Percentiles rank a stretch among this genome's conserved stretches.
phyloP scores from a whole-genome alignment of 345 rosid genomes.

The Hibiscus trionum region DNA sequence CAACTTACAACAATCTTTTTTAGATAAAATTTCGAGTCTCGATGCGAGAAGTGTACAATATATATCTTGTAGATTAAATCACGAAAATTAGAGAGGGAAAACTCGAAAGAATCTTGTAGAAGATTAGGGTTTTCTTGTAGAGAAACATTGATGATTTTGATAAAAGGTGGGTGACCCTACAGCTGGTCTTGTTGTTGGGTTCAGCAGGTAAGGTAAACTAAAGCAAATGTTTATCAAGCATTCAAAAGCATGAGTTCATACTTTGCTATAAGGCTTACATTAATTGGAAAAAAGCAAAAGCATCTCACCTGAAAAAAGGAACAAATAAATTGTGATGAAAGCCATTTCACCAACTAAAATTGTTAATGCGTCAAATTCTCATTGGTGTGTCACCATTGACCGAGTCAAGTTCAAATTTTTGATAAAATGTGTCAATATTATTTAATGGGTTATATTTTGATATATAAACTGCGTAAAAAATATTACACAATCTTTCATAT shows the following conservation, averaged over 20 bases:
- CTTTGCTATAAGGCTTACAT: not conserved
- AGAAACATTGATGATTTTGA: no score
- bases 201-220: not conserved
- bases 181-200: not conserved
- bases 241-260: not conserved
- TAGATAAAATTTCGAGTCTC: no score
- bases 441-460: no score
- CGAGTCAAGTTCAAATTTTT: no score
- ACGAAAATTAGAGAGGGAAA: not conserved
- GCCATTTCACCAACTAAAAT: not conserved
- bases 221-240: not conserved
- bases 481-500: no score
- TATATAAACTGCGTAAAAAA: no score
- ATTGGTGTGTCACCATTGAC: not conserved
- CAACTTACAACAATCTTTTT: no score
- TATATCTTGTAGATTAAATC: not conserved
- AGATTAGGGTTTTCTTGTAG: no score
- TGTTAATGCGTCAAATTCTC: not conserved
- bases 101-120: not conserved
- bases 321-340: not conserved
- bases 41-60: not conserved
- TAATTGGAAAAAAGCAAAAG: not conserved
- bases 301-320: not conserved
- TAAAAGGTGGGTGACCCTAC: no score
- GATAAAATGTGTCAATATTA: not conserved